Evolutionary conservation across 169 alveolate species (phyloP).

Genomic region (Cryptosporidium sp.): DNA sequence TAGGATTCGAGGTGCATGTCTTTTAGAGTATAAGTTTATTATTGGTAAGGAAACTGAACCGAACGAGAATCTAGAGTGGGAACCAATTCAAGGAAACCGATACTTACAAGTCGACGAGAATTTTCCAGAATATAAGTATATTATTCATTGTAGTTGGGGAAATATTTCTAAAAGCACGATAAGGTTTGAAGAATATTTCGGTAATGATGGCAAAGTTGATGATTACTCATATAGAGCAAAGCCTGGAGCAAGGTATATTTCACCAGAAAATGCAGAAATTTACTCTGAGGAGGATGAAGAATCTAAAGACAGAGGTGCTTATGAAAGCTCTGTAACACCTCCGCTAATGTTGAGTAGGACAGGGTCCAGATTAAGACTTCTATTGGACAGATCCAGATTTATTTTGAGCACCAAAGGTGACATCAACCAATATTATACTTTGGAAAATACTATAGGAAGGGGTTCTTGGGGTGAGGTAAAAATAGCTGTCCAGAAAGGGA

Average conservation of each 20-base stretch:
- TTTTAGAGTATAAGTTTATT: constrained; percentile 78
- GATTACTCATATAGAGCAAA: background rate
- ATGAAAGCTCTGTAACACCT: constrained; percentile 18
- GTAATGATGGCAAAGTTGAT: background rate
- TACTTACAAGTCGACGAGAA: constrained; percentile 60
- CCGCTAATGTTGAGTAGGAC: constrained; percentile 52
- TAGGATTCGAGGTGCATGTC: constrained; percentile 55
- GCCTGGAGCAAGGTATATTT: background rate
- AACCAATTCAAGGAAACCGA: constrained; percentile 77
- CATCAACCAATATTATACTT: constrained; percentile 73
- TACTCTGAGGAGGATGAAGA: background rate
- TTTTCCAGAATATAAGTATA: constrained; percentile 49
- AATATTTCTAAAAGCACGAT: constrained; percentile 45
- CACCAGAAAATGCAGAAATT: background rate
- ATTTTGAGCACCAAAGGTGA: constrained; percentile 78
- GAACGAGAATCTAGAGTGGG: constrained; percentile 77
- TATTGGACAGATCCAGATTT: constrained; percentile 72
- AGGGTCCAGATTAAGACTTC: constrained; percentile 50
- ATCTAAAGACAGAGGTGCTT: constrained; percentile 20
- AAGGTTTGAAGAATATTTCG: constrained; percentile 51
- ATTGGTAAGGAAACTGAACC: constrained; percentile 30
- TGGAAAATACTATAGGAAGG: constrained; percentile 80
- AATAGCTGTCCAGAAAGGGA: constrained; percentile 78
- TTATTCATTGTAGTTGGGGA: constrained; percentile 78
- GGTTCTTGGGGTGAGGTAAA: constrained; percentile 86